Evolutionary conservation across 129 eudicot genomes (phyloP), one percentile per base, ranked within the genome.

Genomic region (Erigeron canadensis): DNA sequence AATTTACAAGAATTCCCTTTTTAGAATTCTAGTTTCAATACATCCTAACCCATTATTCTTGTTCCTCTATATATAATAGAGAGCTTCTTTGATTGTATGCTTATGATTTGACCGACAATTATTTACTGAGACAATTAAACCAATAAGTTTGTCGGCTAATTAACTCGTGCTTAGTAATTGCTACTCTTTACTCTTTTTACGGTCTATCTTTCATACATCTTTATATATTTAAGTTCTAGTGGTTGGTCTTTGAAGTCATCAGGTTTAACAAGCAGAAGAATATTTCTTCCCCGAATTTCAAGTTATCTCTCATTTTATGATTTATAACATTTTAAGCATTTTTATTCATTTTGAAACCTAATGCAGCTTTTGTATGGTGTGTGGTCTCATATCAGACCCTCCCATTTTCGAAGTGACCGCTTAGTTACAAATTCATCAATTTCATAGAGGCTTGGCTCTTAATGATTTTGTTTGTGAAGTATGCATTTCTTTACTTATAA

Each of bases 101-200:
- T 65, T 59, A 57, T 58, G 28, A 17, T 22, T 40, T 63, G 66
- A 72, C 67, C 75, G 64, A 55, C 59, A 46, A 41, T 5, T 19
- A 53, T 53, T 68, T 19, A 64, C n/a, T 41, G 17, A 17, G 68
- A 28, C 51, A 59, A 64, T 70, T 59, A 39, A 56, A 60, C 17
- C 45, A 55, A n/a, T 21, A 44, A 50, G 69, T 76, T 86, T 82
- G 83, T 70, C 82, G 67, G 81, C 87, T 73, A 75, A 80, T 85
- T 73, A 75, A 80, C 50, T 48, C 16, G 53, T 71, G 75, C 72
- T 69, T 67, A 12, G 72, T 43, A 21, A 48, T 34, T 74, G 69
- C 74, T 73, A 54, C 67, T 21, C 60, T 48, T 42, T 63, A 44
- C 56, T 69, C 4, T 9, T 46, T 77, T 75, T 62, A 47, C 61